A percentile compares a stretch with the other conserved stretches of the same genome.
Evolutionary conservation across 1,284 basidiomycete species (phyloP).

Genomic region (Coriolopsis trogii): DNA sequence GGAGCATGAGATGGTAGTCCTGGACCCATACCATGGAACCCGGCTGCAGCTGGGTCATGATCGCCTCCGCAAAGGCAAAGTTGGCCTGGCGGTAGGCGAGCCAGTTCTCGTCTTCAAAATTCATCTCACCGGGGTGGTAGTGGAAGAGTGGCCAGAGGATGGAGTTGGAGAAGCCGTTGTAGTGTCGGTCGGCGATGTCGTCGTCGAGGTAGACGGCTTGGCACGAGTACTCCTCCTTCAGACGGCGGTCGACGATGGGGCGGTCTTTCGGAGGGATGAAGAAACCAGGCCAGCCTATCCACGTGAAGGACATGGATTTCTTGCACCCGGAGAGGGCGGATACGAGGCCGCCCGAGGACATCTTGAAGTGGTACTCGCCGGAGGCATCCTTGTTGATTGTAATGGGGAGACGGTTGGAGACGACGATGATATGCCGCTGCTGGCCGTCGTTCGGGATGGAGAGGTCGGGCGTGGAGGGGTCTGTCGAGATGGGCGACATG

Average conservation of each 20-base stretch:
- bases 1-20: slow-evolving; percentile 97
- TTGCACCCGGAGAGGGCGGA: slow-evolving; percentile 95
- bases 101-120: slow-evolving; percentile 99
- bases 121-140: slow-evolving; percentile 99
- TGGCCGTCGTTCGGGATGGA: slow-evolving; percentile 34
- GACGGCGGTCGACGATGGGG: slow-evolving; percentile 81
- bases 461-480: slow-evolving; percentile 35
- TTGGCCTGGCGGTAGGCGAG: slow-evolving; percentile 97
- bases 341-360: slow-evolving; percentile 95
- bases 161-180: slow-evolving; percentile 99
- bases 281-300: slow-evolving; percentile 93
- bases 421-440: slow-evolving; percentile 85
- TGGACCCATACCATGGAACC: slow-evolving; percentile 99
- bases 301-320: slow-evolving; percentile 94
- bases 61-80: slow-evolving; percentile 89
- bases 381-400: slow-evolving; percentile 87
- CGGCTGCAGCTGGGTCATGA: slow-evolving; percentile 75
- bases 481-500: slow-evolving; percentile 24
- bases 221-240: slow-evolving; percentile 95
- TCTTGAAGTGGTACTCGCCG: slow-evolving; percentile 95
- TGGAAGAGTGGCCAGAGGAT: slow-evolving; percentile 99
- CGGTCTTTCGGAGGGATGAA: slow-evolving; percentile 90
- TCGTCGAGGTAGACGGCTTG: slow-evolving; percentile 98
- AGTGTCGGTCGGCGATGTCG: slow-evolving; percentile 96
- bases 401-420: slow-evolving; percentile 93